Percentiles rank a stretch among this genome's conserved stretches.
Conservation (phyloP, 495 filamentous ascomycete species). For the Oidiodendron maius region DNA sequence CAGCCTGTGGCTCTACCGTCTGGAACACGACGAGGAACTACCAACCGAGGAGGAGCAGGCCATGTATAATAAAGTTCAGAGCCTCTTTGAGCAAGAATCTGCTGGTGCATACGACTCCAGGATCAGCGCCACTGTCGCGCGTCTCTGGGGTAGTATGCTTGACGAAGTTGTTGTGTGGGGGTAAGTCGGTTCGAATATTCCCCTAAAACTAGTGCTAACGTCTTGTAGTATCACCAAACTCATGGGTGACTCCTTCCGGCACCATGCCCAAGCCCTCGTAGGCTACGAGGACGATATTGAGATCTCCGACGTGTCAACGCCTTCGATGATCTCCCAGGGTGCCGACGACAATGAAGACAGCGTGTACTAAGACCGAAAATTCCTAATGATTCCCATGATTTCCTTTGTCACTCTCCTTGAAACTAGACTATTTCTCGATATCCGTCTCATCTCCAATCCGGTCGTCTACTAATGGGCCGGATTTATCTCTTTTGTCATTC, state of each 20-base stretch:
- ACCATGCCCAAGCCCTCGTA: slow-evolving; percentile 87
- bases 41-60: slow-evolving; percentile 84
- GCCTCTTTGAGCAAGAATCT: slow-evolving; percentile 84
- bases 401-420: slow-evolving; percentile 18
- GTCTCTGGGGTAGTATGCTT: slow-evolving; percentile 95
- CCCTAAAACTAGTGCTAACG: slow-evolving; percentile 38
- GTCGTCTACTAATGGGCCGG: slow-evolving; percentile 7
- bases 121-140: slow-evolving; percentile 87
- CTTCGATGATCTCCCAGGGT: slow-evolving; percentile 56
- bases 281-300: slow-evolving; percentile 82
- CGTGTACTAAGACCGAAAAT: slow-evolving; percentile 45
- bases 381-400: slow-evolving; percentile 23
- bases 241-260: slow-evolving; percentile 97
- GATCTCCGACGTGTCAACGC: slow-evolving; percentile 51
- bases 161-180: slow-evolving; percentile 99
- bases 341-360: slow-evolving; percentile 56
- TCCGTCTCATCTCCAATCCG: slow-evolving; percentile 21
- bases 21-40: slow-evolving; percentile 97
- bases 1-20: slow-evolving; percentile 94
- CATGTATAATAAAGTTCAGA: slow-evolving; percentile 94
- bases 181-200: too few relatives aligned
- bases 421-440: slow-evolving; percentile 23
- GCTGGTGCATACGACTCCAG: slow-evolving; percentile 72
- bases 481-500: slow-evolving; percentile 14
- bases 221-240: slow-evolving; percentile 84